These are phyloP conservation scores for Lachancea lanzarotensis DNA, from an alignment of 805 yeast species.

Conservation along the genomic window DNA sequence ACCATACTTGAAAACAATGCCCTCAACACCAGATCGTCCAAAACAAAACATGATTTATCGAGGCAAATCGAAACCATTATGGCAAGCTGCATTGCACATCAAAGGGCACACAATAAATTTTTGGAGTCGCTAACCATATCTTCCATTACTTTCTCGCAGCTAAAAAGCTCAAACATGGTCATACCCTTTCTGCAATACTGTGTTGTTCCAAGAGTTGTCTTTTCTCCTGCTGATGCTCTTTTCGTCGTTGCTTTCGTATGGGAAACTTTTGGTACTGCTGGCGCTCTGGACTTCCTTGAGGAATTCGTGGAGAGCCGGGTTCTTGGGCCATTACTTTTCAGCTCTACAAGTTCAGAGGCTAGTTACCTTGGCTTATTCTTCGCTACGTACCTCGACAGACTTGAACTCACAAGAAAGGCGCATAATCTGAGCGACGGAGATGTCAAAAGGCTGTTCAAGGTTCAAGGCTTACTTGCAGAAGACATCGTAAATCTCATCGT, in stretches of 20 bases:
- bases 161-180: constrained; percentile 18
- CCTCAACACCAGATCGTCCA: constrained; percentile 10
- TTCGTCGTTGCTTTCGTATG: constrained; percentile 58
- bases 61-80: constrained; percentile 16
- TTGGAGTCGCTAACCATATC: constrained; percentile 6
- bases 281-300: constrained; percentile 38
- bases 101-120: constrained; percentile 14
- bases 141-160: not conserved
- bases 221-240: constrained; percentile 78
- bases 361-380: constrained; percentile 77
- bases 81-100: constrained; percentile 19
- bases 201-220: constrained; percentile 66
- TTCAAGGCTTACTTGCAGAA: constrained; percentile 47
- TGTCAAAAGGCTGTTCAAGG: constrained; percentile 40
- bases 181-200: constrained; percentile 51
- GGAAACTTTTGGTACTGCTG: constrained; percentile 39
- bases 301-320: constrained; percentile 43
- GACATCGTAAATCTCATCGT: constrained; percentile 18
- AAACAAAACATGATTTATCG: constrained; percentile 14
- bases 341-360: constrained; percentile 70
- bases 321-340: constrained; percentile 53
- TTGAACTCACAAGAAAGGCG: constrained; percentile 41
- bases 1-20: constrained; percentile 13
- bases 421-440: constrained; percentile 25
- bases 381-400: constrained; percentile 43